Conservation (phyloP, 2,329 filamentous ascomycete species). For the Xylaria sp. region DNA sequence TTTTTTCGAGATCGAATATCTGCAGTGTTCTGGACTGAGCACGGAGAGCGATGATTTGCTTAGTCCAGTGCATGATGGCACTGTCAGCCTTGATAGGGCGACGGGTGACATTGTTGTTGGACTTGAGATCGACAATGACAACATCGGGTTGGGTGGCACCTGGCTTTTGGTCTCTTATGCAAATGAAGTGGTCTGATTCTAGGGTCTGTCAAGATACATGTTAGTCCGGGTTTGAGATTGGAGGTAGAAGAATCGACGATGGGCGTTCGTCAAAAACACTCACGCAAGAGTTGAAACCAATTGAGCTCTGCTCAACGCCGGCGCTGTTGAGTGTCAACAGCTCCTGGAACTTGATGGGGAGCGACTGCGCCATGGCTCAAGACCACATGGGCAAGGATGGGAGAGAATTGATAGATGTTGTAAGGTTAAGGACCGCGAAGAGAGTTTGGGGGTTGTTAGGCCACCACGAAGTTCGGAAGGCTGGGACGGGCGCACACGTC, state of each 20-base stretch:
- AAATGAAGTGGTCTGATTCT: conserved; percentile 96
- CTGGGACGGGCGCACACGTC: conserved; percentile 10
- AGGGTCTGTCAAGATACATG: conserved; percentile 70
- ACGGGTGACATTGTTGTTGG: conserved; percentile 92
- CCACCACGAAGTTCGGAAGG: conserved; percentile 18
- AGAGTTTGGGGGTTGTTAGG: conserved; percentile 11
- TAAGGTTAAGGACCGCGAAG: conserved; percentile 10
- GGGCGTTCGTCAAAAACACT: conserved; percentile 6
- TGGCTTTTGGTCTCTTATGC: conserved; percentile 91
- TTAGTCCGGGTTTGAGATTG: conserved; percentile 28
- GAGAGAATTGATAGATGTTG: conserved; percentile 15
- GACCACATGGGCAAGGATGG: conserved; percentile 39
- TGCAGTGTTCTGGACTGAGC: conserved; percentile 93
- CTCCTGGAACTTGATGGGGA: conserved; percentile 94
- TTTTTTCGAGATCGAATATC: conserved; percentile 93
- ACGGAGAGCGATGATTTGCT: conserved; percentile 95
- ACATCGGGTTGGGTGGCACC: conserved; percentile 87
- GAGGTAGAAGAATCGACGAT: conserved; percentile 44
- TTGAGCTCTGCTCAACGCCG: conserved; percentile 56
- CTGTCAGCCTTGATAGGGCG: conserved; percentile 98
- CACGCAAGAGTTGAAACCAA: conserved; percentile 89
- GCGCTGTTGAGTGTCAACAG: conserved; percentile 70
- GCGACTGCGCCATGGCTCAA: conserved; percentile 62
- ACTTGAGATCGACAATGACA: conserved; percentile 97
- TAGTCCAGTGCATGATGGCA: conserved; percentile 99